Percentiles rank a stretch among this genome's conserved stretches.
Evolutionary conservation across 2,329 filamentous ascomycete genomes (phyloP).

Genomic region (Hortaea sp.): DNA sequence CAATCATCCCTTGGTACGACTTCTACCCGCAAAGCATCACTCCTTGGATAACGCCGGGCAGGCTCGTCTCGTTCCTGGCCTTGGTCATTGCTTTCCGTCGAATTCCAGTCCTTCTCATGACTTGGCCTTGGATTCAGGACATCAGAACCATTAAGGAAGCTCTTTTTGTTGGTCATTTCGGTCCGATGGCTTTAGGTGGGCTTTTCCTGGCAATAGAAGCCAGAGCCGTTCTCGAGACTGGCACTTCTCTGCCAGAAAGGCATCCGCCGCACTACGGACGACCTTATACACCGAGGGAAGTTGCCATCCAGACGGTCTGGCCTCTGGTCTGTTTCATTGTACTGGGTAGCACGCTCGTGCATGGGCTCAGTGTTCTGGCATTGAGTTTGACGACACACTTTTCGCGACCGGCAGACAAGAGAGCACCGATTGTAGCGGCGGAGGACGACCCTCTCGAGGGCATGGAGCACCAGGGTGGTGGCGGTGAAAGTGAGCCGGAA

Average conservation of each 20-base stretch:
- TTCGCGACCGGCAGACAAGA: constrained; percentile 33
- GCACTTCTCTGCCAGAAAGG: constrained; percentile 34
- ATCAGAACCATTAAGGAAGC: constrained; percentile 43
- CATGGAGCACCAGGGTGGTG: constrained; percentile 39
- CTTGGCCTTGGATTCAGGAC: constrained; percentile 40
- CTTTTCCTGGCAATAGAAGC: constrained; percentile 49
- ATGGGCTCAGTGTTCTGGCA: constrained; percentile 43
- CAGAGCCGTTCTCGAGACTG: constrained; percentile 42
- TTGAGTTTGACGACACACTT: constrained; percentile 43
- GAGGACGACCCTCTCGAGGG: constrained; percentile 42
- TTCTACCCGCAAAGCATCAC: constrained; percentile 33
- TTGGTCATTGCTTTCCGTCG: constrained; percentile 44
- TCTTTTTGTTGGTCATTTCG: constrained; percentile 47
- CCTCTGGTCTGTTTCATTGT: constrained; percentile 47
- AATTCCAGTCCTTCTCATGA: constrained; percentile 40
- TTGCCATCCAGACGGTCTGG: constrained; percentile 40
- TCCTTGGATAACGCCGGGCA: constrained; percentile 29
- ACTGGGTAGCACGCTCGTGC: constrained; percentile 43
- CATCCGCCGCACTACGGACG: constrained; percentile 31
- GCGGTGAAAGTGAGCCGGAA: constrained; percentile 24
- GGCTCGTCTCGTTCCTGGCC: constrained; percentile 36
- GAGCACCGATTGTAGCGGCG: constrained; percentile 39
- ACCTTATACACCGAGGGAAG: constrained; percentile 23
- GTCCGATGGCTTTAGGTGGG: constrained; percentile 48
- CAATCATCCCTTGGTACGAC: constrained; percentile 42